Base-by-base conservation (phyloP, 306 rosid species). In the Myrica gale region DNA sequence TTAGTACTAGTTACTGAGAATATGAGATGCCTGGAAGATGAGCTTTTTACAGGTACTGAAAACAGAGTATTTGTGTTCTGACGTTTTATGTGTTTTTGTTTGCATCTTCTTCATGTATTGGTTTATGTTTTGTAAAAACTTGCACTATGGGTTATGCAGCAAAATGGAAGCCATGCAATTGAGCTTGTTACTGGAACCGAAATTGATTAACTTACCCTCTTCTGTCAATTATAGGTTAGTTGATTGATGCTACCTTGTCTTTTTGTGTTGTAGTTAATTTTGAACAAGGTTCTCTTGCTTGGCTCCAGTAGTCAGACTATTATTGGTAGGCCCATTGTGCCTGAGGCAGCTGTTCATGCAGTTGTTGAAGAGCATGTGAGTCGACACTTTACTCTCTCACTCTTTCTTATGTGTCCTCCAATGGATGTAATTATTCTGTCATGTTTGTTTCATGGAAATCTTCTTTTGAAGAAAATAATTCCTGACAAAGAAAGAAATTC, bases 301-400 rank as follows among this genome's bases (percentile, higher is more conserved):
- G 99, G 98, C 65, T 87, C 99, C 21, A 73, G 87, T 72, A 83
- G 81, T 80, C 93, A 92, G 83, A 95, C 98, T 73, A 82, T 95
- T 73, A 68, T 92, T n/a, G 96, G 97, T 52, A 88, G 99, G 87
- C 97, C 97, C 77, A 81, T 82, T 26, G 79, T 90, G 71, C 90
- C 91, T n/a, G 90, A 84, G 82, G 98, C 88, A 68, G 82, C 85
- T 72, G 96, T 90, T 81, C 97, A 88, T 81, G 98, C 97, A 41
- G 88, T 92, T 73, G 93, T 95, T 75, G 98, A 92, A 87, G 98
- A 92, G 86, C 98, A 95, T 75, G 97, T 95, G 84, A 89, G 97
- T 84, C 70, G 78, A 48, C 9, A 7, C 39, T 12, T 47, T 2
- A 13, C 15, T 50, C 13, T 72, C 63, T 65, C 63, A 41, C 50